Percentiles rank a stretch among this genome's conserved stretches.
Evolutionary conservation across 345 rosid genomes (phyloP).

Genomic region (Citrus mangshanensis): DNA sequence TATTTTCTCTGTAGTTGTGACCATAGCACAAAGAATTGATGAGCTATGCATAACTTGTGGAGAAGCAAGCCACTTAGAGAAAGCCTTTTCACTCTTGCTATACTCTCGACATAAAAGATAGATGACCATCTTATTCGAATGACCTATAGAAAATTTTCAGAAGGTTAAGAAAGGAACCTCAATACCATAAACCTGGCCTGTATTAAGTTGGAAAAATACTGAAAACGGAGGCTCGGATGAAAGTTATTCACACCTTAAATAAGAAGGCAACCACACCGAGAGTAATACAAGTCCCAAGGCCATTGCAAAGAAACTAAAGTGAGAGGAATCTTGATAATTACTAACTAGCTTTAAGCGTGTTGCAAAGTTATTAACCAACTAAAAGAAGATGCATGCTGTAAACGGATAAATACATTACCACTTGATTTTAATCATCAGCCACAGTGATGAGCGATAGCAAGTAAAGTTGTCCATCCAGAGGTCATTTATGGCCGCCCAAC

Average conservation of each 20-base stretch:
- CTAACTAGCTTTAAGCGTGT: slow-evolving; percentile 5
- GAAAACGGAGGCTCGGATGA: not conserved
- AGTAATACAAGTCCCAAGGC: slow-evolving; percentile 97
- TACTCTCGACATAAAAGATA: no score
- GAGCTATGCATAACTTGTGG: no score
- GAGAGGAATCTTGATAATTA: not conserved
- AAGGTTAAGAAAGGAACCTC: no score
- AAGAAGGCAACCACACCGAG: slow-evolving; percentile 46
- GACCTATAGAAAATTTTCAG: no score
- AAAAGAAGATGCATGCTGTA: not conserved
- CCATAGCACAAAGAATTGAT: no score
- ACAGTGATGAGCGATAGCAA: slow-evolving; percentile 10
- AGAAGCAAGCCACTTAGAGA: no score
- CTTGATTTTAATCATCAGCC: slow-evolving; percentile 76
- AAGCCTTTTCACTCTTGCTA: no score
- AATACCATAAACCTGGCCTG: no score
- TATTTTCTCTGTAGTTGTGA: no score
- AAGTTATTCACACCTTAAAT: slow-evolving; percentile 55
- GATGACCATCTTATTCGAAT: no score
- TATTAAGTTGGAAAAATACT: no score
- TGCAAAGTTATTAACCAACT: not conserved
- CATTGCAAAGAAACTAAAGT: slow-evolving; percentile 73
- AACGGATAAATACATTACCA: slow-evolving; percentile 43
- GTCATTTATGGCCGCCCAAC: slow-evolving; percentile 78
- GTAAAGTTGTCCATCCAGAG: slow-evolving; percentile 54